These are phyloP conservation scores for Trichoderma gracile DNA, from an alignment of 2,329 filamentous ascomycete genomes.

Conservation along the genomic window DNA sequence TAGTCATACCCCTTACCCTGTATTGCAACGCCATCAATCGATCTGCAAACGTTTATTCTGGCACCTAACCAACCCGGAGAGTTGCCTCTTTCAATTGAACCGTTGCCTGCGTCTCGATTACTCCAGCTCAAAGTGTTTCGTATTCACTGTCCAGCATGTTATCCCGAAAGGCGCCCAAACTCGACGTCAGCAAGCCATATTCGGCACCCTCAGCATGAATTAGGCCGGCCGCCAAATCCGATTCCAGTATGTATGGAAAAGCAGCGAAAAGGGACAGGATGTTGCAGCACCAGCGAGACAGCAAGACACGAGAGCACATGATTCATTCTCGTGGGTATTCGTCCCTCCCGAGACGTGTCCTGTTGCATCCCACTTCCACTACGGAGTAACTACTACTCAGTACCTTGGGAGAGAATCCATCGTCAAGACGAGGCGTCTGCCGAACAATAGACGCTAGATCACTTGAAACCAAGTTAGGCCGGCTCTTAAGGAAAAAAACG, in stretches of 20 bases:
- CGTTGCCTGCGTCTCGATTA: no score
- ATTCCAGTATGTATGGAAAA: neutral
- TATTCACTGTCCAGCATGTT: neutral
- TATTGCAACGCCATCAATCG: no score
- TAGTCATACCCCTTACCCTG: no score
- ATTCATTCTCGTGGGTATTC: neutral
- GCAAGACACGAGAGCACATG: neutral
- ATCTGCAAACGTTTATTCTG: no score
- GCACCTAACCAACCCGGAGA: no score
- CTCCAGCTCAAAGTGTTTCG: neutral
- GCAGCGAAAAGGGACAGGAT: neutral
- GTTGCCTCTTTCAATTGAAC: no score
- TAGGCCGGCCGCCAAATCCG: neutral
- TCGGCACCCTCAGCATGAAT: neutral
- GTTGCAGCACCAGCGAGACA: neutral
- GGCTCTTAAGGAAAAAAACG: neutral
- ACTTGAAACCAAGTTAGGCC: no score
- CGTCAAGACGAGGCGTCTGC: neutral
- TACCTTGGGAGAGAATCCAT: neutral
- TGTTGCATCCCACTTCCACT: neutral
- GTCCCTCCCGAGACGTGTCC: neutral
- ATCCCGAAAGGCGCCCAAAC: neutral
- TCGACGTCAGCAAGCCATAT: neutral
- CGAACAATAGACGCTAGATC: neutral
- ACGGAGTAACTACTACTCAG: neutral